Base-by-base conservation (phyloP, 2,329 filamentous ascomycete species). In the Pseudocercospora crystallina region DNA sequence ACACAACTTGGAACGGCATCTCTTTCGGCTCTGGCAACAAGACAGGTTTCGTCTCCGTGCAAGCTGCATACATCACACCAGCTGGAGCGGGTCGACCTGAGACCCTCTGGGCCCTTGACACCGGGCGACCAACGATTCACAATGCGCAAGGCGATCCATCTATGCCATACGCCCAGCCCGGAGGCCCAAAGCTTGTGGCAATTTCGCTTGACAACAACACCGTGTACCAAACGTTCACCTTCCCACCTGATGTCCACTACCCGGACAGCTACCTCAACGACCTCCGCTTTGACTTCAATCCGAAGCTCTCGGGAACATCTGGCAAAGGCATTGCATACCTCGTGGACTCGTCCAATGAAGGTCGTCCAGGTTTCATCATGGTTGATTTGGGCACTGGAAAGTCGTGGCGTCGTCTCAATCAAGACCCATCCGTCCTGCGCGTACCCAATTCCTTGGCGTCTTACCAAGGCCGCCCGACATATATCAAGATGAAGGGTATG, bases 181-280 rank as follows among this genome's bases (percentile, higher is more conserved):
- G 73, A 2, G 73, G 74, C 5, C 72, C 74, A 0, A 76, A 77
- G 57, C 60, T 76, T 3, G 65, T 76, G 9, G 71, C 71, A 3
- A 69, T 76, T 40, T 66, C 70, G 32, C 62, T 77, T 5, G 58
- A 65, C 8, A 73, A 71, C 55, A 63, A 76, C 57, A 67, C 65
- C 7, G 70, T 74, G 44, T 68, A 66, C 46, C 56, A 60, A 40
- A 74, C 70, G 0, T 75, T 71, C 58, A 76, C 72, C 1, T 71
- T 77, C 49, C 71, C 73, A 0, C 31, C 68, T 0, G 64, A 57
- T 5, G 73, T 76, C 3, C 71, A 75, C 55, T 76, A 69, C 52
- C 73, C 73, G 2, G 73, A 76, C 57, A 71, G 68, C 26, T 78
- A 75, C 61, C 68, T 76, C 57, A 76, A 76, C 52, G 74, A 76